phyloP scores from a whole-genome alignment of 2,329 filamentous ascomycete genomes.

The Fusarium floridanum region DNA sequence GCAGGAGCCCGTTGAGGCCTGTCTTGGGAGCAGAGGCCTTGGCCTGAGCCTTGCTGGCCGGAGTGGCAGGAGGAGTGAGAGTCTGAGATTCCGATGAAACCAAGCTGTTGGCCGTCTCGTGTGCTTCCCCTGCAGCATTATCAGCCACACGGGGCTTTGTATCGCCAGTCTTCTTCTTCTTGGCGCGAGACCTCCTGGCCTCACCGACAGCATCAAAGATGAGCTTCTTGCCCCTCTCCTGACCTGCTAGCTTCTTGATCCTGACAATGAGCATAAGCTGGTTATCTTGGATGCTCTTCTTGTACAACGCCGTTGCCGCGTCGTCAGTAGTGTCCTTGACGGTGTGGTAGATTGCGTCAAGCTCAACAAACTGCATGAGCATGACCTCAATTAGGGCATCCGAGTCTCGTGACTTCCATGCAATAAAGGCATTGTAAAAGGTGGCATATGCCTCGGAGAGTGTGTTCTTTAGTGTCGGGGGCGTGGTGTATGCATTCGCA shows the following conservation, averaged over 20 bases:
- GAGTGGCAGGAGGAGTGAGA: constrained; percentile 67
- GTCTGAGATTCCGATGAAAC: constrained; percentile 61
- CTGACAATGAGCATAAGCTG: constrained; percentile 83
- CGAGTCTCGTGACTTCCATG: constrained; percentile 86
- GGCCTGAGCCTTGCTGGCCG: constrained; percentile 55
- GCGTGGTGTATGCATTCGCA: constrained; percentile 76
- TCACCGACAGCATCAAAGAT: constrained; percentile 82
- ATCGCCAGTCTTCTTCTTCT: constrained; percentile 76
- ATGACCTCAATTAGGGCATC: constrained; percentile 84
- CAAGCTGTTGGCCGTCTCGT: constrained; percentile 54
- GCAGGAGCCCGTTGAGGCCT: constrained; percentile 69
- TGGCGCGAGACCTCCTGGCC: constrained; percentile 73
- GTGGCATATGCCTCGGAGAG: constrained; percentile 78
- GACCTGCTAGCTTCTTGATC: constrained; percentile 82
- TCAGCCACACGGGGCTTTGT: constrained; percentile 77
- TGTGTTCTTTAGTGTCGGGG: constrained; percentile 70
- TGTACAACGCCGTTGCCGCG: constrained; percentile 80
- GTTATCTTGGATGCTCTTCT: constrained; percentile 83
- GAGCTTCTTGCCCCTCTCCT: constrained; percentile 76
- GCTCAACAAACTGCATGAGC: constrained; percentile 87
- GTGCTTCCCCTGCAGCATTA: constrained; percentile 53
- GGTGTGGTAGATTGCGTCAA: constrained; percentile 86
- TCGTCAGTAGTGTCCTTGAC: constrained; percentile 83
- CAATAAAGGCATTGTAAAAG: constrained; percentile 83
- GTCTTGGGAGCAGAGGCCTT: constrained; percentile 54